phyloP scores from a whole-genome alignment of 768 basidiomycete genomes.

The Xerocomus brunneocitrinus region DNA sequence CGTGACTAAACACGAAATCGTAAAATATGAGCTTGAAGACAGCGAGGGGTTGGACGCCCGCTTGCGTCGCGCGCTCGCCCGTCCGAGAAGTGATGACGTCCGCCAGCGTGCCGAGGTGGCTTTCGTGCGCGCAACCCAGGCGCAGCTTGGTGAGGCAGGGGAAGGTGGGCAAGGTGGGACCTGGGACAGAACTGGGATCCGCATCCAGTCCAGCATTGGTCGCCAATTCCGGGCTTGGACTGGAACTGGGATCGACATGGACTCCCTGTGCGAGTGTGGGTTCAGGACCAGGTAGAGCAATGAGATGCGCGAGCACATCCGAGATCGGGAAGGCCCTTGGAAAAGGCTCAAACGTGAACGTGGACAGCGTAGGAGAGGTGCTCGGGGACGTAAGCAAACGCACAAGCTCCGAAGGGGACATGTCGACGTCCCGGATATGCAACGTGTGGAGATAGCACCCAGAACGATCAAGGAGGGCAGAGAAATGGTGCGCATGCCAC shows the following conservation, averaged over 20 bases:
- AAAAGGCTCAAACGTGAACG: constrained; percentile 24
- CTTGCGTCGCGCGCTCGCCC: constrained; percentile 7
- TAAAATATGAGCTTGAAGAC: constrained; percentile 23
- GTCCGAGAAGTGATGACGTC: constrained; percentile 18
- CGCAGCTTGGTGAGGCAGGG: constrained; percentile 18
- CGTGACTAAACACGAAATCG: constrained; percentile 16
- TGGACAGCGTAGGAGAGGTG: constrained; percentile 13
- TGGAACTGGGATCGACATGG: background rate
- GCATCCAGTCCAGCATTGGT: background rate
- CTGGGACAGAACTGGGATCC: background rate
- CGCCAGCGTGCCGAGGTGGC: constrained; percentile 11
- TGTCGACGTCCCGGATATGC: constrained; percentile 19
- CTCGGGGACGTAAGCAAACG: constrained; percentile 19
- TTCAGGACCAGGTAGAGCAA: background rate
- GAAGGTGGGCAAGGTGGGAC: background rate
- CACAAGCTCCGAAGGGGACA: constrained; percentile 17
- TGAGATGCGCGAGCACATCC: constrained; percentile 15
- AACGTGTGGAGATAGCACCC: constrained; percentile 17
- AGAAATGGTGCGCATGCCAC: constrained; percentile 23
- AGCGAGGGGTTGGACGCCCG: constrained; percentile 10
- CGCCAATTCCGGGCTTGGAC: background rate
- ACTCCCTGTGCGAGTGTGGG: background rate
- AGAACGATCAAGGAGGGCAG: constrained; percentile 21
- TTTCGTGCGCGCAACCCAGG: constrained; percentile 21
- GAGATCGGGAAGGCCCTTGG: constrained; percentile 15